These are phyloP conservation scores for Polyplosphaeria fusca DNA, from an alignment of 495 filamentous ascomycete genomes.

Conservation along the genomic window DNA sequence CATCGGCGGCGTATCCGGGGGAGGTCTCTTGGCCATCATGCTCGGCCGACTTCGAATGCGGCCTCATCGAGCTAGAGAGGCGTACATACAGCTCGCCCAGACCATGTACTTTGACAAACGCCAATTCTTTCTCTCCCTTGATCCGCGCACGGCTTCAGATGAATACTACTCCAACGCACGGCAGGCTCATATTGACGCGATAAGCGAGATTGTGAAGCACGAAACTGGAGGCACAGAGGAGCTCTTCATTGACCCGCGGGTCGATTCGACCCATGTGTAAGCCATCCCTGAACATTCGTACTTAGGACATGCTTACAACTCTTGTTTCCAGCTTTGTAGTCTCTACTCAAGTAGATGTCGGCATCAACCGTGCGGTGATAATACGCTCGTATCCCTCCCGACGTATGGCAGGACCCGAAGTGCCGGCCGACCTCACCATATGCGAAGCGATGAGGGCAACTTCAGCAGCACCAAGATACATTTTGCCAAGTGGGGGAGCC, in stretches of 20 bases:
- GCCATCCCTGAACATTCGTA: no score
- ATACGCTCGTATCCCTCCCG: slow-evolving; percentile 23
- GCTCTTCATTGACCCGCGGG: slow-evolving; percentile 6
- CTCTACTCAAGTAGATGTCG: slow-evolving; percentile 13
- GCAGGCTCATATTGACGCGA: slow-evolving; percentile 87
- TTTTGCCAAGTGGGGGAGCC: slow-evolving; percentile 55
- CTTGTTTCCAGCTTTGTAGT: slow-evolving; percentile 14
- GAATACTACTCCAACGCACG: no score
- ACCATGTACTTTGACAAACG: slow-evolving; percentile 87
- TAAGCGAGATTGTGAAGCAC: slow-evolving; percentile 66
- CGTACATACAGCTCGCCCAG: slow-evolving; percentile 86
- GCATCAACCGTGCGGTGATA: slow-evolving; percentile 12
- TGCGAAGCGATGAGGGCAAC: slow-evolving; percentile 95
- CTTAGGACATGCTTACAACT: neutral
- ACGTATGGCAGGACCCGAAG: slow-evolving; percentile 65
- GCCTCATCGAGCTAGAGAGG: slow-evolving; percentile 87
- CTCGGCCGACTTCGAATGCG: slow-evolving; percentile 86
- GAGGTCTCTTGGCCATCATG: slow-evolving; percentile 96
- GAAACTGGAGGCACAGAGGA: slow-evolving; percentile 1
- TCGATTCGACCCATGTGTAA: slow-evolving; percentile 29
- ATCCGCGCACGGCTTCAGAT: slow-evolving; percentile 86
- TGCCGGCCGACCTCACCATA: slow-evolving; percentile 83
- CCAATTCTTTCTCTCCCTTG: slow-evolving; percentile 40
- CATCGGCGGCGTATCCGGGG: slow-evolving; percentile 88
- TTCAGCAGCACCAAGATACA: slow-evolving; percentile 80